A percentile compares a stretch with the other conserved stretches of the same genome.
phyloP scores from a whole-genome alignment of 768 basidiomycete genomes.

The Boletus insuetus region DNA sequence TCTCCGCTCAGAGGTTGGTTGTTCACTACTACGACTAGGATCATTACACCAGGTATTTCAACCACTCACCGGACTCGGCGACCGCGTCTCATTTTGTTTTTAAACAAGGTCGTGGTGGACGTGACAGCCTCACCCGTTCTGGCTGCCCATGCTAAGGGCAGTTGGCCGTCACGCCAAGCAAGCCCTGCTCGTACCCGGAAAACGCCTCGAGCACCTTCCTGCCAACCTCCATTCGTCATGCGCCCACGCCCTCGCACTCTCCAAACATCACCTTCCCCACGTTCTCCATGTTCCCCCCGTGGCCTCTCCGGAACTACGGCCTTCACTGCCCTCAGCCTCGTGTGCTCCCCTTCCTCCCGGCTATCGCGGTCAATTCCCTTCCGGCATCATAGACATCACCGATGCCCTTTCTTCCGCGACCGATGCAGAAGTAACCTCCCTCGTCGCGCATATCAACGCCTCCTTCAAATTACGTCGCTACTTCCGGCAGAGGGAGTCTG shows the following conservation, averaged over 20 bases:
- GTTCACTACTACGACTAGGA: neutral
- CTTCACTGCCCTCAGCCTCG: neutral
- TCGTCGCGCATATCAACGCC: constrained; percentile 17
- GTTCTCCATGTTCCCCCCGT: neutral
- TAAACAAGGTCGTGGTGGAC: no score
- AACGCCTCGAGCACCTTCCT: no score
- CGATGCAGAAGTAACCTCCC: constrained; percentile 2
- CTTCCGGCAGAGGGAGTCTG: constrained; percentile 34
- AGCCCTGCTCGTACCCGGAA: constrained; percentile 26
- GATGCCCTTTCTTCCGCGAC: constrained; percentile 23
- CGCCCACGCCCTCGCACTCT: constrained; percentile 18
- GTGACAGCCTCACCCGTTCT: constrained; percentile 36
- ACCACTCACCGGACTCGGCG: neutral
- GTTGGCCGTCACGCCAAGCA: constrained; percentile 50
- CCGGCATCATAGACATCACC: constrained; percentile 25
- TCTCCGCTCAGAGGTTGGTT: neutral
- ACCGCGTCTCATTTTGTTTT: no score
- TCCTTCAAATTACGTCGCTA: constrained; percentile 24
- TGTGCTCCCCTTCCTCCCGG: neutral
- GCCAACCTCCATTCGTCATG: constrained; percentile 29
- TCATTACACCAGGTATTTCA: constrained; percentile 1
- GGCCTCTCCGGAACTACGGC: neutral
- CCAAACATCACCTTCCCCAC: constrained; percentile 2
- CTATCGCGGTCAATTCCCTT: constrained; percentile 20
- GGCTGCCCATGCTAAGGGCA: constrained; percentile 76